Conservation (phyloP, 169 alveolate species). For the Plasmodium coatneyi region DNA sequence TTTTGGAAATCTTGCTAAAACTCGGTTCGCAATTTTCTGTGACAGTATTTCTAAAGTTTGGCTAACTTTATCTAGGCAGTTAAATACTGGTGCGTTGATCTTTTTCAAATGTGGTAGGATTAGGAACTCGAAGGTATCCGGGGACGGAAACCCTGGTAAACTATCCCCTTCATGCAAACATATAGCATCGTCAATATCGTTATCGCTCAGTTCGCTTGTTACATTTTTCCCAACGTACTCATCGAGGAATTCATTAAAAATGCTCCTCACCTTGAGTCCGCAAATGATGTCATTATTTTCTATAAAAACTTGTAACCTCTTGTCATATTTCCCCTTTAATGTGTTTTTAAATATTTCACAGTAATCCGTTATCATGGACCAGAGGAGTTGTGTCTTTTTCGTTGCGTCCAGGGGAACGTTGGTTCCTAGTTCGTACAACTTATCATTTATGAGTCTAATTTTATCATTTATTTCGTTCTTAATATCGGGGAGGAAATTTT, state of each 20-base stretch:
- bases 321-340: constrained; percentile 95
- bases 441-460: constrained; percentile 85
- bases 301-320: constrained; percentile 87
- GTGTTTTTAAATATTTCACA: constrained; percentile 95
- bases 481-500: constrained; percentile 96
- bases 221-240: constrained; percentile 88
- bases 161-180: constrained; percentile 98
- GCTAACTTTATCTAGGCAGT: constrained; percentile 84
- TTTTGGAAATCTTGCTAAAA: constrained; percentile 94
- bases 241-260: constrained; percentile 93
- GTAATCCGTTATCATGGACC: constrained; percentile 98
- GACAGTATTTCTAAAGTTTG: constrained; percentile 91
- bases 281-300: constrained; percentile 86
- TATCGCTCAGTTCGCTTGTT: constrained; percentile 91
- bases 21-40: constrained; percentile 92
- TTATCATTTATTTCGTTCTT: constrained; percentile 87
- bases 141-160: constrained; percentile 98
- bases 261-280: constrained; percentile 90
- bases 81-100: constrained; percentile 82
- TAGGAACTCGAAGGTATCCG: constrained; percentile 96
- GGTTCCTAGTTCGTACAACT: constrained; percentile 92
- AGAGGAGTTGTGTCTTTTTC: constrained; percentile 95
- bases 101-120: constrained; percentile 95
- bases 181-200: constrained; percentile 97
- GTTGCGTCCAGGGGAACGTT: constrained; percentile 92